Evolutionary conservation across 768 basidiomycete species (phyloP), one percentile per base, ranked within the genome.

Genomic region (Rubroboletus pulcherrimus): DNA sequence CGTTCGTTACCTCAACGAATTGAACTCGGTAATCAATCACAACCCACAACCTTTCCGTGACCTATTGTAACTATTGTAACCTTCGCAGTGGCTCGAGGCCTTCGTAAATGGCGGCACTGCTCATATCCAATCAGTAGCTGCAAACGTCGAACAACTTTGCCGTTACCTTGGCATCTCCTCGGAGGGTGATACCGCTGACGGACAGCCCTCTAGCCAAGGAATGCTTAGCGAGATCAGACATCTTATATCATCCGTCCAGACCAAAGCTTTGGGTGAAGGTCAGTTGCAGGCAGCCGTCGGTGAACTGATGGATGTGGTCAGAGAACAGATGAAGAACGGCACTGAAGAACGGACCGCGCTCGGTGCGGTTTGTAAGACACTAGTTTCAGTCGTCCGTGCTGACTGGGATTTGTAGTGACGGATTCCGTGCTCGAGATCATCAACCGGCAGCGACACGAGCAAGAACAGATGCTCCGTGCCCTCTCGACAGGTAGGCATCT

Each of bases 101-200:
- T 92, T 93, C 67, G 89, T 92, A 38, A 84, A 83, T 39, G 84
- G 85, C 42, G 85, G 87, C n/a, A 85, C 84, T 0, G 79, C 81
- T 14, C 88, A 91, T 59, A 85, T 90, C 24, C 81, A 86, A 62
- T 72, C 74, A 35, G 75, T 91, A 14, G 80, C 83, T 10, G 74
- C 75, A 17, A 80, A 80, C 48, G 73, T 92, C 1, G 81, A 88
- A 35, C 77, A 80, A 26, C 73, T 93, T 24, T 84, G 81, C 62
- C 66, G 73, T 53, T 76, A 79, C 24, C 70, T 90, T 5, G 83
- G 83, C 1, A 67, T 70, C 50, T 57, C 55, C n/a, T 44, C 53
- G 7, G 71, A 69, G 40, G 59, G 53, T 12, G 67, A 62, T 8
- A 37, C 46, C 5, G 39, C 55, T 15, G 54, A 54, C 1, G 52